These are phyloP conservation scores for Saccharum spontaneum DNA, from an alignment of 176 grass and related monocot genomes.

Conservation along the genomic window DNA sequence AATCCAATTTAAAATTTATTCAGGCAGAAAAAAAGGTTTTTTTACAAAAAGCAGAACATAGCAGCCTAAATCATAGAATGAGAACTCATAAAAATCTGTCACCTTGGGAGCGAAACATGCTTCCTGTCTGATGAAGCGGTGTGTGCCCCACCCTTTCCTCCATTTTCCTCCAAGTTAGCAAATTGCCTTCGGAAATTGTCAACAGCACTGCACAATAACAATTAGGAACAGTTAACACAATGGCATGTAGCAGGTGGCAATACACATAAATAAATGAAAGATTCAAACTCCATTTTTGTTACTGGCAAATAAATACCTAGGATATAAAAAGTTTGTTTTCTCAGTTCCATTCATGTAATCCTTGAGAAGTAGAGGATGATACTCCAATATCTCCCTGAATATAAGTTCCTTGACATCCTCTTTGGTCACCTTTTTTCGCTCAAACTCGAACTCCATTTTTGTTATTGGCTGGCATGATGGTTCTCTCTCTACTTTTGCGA, in stretches of 20 bases:
- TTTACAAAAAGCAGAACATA: constrained; percentile 12
- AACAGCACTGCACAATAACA: constrained; percentile 64
- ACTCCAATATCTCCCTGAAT: constrained; percentile 88
- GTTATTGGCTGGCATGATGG: constrained; percentile 88
- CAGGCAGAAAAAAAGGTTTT: background rate
- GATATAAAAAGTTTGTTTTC: constrained; percentile 79
- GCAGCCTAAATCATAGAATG: background rate
- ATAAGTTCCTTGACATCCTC: constrained; percentile 97
- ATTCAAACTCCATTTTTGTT: background rate
- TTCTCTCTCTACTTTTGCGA: constrained; percentile 84
- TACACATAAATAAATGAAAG: background rate
- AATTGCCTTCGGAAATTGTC: constrained; percentile 99
- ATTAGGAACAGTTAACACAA: constrained; percentile 1
- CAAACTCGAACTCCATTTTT: constrained; percentile 99
- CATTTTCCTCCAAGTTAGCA: constrained; percentile 91
- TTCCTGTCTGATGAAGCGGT: constrained; percentile 64
- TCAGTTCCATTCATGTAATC: constrained; percentile 81
- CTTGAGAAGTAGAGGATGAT: constrained; percentile 88
- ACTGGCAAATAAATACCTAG: constrained; percentile 60
- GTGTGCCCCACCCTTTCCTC: constrained; percentile 61
- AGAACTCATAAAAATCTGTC: background rate
- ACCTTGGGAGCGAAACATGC: constrained; percentile 98
- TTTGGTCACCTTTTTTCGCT: constrained; percentile 86
- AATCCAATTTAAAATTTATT: background rate
- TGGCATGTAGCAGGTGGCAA: background rate